These are phyloP conservation scores for Clavispora carvajalis DNA, from an alignment of 805 yeast genomes.

Conservation along the genomic window DNA sequence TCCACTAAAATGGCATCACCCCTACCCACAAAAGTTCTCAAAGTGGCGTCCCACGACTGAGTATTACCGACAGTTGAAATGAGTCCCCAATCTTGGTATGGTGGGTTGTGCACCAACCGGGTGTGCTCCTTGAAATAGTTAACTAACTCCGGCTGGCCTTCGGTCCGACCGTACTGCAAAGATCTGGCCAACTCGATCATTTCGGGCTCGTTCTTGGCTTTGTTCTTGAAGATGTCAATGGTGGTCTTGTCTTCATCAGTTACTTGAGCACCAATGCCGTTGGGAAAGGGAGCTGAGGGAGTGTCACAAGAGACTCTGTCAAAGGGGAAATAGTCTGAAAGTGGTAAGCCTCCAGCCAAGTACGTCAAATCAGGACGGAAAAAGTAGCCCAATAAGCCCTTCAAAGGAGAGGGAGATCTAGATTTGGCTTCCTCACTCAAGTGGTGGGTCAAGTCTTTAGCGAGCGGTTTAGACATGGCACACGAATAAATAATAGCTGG, in stretches of 20 bases:
- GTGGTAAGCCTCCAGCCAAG: slow-evolving; percentile 93
- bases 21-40: slow-evolving; percentile 70
- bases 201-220: slow-evolving; percentile 16
- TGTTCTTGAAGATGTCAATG: slow-evolving; percentile 37
- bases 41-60: slow-evolving; percentile 78
- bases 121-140: slow-evolving; percentile 75
- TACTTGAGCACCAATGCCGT: slow-evolving; percentile 69
- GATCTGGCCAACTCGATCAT: slow-evolving; percentile 77
- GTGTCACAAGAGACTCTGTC: slow-evolving; percentile 64
- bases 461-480: slow-evolving; percentile 23
- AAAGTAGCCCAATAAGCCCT: slow-evolving; percentile 76
- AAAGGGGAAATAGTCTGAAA: slow-evolving; percentile 90
- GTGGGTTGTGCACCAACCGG: slow-evolving; percentile 40
- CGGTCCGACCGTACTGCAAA: slow-evolving; percentile 87
- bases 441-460: slow-evolving; percentile 72
- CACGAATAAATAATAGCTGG: neutral
- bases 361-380: slow-evolving; percentile 73
- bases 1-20: slow-evolving; percentile 85
- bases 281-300: slow-evolving; percentile 73
- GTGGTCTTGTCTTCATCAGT: slow-evolving; percentile 37
- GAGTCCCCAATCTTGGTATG: slow-evolving; percentile 61
- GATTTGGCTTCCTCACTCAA: slow-evolving; percentile 73
- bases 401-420: slow-evolving; percentile 75
- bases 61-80: slow-evolving; percentile 80
- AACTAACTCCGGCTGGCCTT: slow-evolving; percentile 71